Base-by-base conservation (phyloP, 2,329 filamentous ascomycete genomes). In the Colletotrichum sp. region DNA sequence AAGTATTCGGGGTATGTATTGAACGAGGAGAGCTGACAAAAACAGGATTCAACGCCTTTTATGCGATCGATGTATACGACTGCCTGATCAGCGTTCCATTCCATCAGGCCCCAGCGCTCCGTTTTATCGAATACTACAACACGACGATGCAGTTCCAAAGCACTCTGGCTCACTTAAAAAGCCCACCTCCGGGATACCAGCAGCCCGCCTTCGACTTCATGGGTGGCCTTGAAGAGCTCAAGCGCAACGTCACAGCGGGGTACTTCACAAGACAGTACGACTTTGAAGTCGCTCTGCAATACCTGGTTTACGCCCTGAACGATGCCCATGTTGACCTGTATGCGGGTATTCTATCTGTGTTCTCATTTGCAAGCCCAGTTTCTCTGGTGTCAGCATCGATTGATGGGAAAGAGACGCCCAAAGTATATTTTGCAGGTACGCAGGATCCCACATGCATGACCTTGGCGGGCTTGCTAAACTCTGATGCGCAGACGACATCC, bases 81-180 rank as follows among this genome's bases (percentile, higher is more conserved):
- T 73, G 71, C 58, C n/a, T 73, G 14, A 73, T 14, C 1, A 73
- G 71, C 30, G 64, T 73, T 3, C 71, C 71, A 4, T 69, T 69
- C 24, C 43, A 73, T 32, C 55, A 62, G 18, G 64, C 64, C 21
- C 36, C 56, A 21, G 71, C 71, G 4, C 64, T 73, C 4, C 71
- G 71, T 4, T 73, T 73, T 32, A 73, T 73, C 56, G 71, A 69
- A 7, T 73, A 73, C n/a, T 73, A 73, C 64, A 73, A 69, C 43
- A 55, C 55, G 14, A 73, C 71, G 18, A 73, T 73, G 71, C 64
- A 73, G 16, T 73, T 73, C 13, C 71, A 73, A 18, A 73, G 71
- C 24, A 73, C 71, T 3, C 24, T 73, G 38, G 56, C 21, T 13
- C 55, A 73, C 12, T 56, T 73, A 9, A 73, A 69, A 8, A 73